Evolutionary conservation across 2,329 filamentous ascomycete species (phyloP), one percentile per base, ranked within the genome.

Genomic region (Fusarium decemcellulare): DNA sequence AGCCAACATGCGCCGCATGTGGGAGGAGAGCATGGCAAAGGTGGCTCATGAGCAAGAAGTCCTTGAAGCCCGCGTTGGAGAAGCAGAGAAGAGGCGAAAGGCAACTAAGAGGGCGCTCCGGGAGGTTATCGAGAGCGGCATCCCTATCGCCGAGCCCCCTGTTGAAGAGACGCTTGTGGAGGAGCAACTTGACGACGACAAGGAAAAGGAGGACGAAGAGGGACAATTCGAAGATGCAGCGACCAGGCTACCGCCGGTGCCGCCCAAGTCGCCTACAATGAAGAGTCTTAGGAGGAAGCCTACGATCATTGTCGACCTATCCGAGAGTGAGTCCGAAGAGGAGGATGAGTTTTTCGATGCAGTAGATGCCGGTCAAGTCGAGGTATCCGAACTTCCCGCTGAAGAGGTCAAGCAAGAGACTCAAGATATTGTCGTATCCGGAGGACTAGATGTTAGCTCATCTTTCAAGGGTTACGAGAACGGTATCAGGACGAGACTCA

Each of bases 21-120:
- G 96, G 96, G 96, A 99, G 81, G 96, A 99, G 76, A 98, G 95
- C 81, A 98, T 99, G 96, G 94, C 96, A 10, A 91, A 95, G 74
- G 92, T 99, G n/a, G 96, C 95, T 16, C 91, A 90, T 59, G 96
- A 99, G 78, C 96, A 99, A 74, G 96, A 98, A 80, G 89, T 94
- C 54, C 87, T 99, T 2, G 94, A 98, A 77, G 93, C 90, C 37
- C 92, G 91, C 61, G 93, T 98, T 65, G 94, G 93, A 46, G 93
- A 97, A 80, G 93, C 94, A 2, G 95, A 98, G 79, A 88, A 92
- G 76, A 98, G 97, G 85, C 89, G 94, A 61, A 95, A 93, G 78
- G 88, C 93, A 68, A 96, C 96, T 5, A 98, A 97, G 84, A 91
- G 92, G 68, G 95, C 94, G 3, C 86, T 99, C 27, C 93, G 92